phyloP scores from a whole-genome alignment of 2,329 filamentous ascomycete species.

The Talaromyces albobiverticillius region DNA sequence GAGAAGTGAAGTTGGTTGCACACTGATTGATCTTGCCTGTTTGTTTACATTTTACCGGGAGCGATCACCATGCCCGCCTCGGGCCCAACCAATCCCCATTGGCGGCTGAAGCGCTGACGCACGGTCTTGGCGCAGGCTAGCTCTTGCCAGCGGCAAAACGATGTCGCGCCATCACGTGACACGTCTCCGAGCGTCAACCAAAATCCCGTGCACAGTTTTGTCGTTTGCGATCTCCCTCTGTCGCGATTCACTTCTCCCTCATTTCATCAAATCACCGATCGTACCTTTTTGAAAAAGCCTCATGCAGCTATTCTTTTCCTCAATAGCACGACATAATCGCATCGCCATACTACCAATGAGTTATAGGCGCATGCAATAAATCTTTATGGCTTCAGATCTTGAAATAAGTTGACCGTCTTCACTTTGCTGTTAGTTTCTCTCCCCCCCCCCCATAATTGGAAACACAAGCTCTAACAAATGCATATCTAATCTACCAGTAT shows the following conservation, averaged over 20 bases:
- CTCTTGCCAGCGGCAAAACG: neutral
- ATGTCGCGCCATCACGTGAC: constrained; percentile 23
- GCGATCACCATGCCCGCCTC: constrained; percentile 9
- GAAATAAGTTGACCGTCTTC: neutral
- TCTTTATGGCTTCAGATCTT: constrained; percentile 8
- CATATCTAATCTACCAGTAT: neutral
- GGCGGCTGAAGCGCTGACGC: constrained; percentile 5
- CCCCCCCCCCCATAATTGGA: too few relatives aligned
- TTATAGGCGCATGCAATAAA: neutral
- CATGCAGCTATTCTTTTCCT: constrained; percentile 16
- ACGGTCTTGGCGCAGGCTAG: neutral
- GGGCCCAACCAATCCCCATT: constrained; percentile 16
- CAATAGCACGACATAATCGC: constrained; percentile 4
- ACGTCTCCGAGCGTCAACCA: constrained; percentile 13
- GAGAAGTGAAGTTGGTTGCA: neutral
- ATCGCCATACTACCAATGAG: neutral
- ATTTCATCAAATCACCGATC: constrained; percentile 1
- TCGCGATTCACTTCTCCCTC: too few relatives aligned
- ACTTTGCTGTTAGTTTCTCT: neutral
- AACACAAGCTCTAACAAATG: neutral
- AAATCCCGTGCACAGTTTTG: constrained; percentile 5
- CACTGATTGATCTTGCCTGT: constrained; percentile 21
- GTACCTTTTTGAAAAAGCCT: neutral
- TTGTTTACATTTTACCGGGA: constrained; percentile 37
- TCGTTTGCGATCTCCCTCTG: neutral